These are phyloP conservation scores for Potentilla sterilis DNA, from an alignment of 306 rosid genomes.

Conservation along the genomic window DNA sequence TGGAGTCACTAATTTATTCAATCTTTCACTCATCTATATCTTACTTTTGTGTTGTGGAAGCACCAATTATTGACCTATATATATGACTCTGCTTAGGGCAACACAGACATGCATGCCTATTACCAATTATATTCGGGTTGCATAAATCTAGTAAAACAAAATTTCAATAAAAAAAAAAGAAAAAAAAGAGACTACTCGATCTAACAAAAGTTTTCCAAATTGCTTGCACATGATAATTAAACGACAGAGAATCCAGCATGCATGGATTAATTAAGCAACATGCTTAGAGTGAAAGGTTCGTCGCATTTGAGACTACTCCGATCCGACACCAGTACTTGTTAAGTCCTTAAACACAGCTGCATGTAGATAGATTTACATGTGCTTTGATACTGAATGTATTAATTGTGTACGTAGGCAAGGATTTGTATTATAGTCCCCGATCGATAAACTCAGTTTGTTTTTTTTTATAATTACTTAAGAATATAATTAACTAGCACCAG, in stretches of 20 bases:
- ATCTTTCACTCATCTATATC: too few species aligned
- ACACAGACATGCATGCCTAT: background rate
- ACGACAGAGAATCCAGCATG: background rate
- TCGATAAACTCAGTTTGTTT: too few species aligned
- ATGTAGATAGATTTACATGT: background rate
- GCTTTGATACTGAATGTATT: background rate
- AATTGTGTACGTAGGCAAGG: background rate
- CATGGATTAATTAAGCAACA: background rate
- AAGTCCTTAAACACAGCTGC: background rate
- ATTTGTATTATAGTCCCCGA: background rate
- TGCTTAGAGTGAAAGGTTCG: background rate
- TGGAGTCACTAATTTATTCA: too few species aligned
- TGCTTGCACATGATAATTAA: background rate
- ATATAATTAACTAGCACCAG: too few species aligned
- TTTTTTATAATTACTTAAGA: too few species aligned
- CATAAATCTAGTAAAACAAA: background rate
- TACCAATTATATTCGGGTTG: background rate
- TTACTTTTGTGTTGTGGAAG: too few species aligned
- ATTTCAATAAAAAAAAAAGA: background rate
- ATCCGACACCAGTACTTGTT: background rate
- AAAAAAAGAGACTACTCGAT: background rate
- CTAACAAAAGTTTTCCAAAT: background rate
- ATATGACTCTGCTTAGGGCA: background rate
- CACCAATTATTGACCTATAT: background rate
- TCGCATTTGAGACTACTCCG: background rate